Conservation (phyloP, 1,284 basidiomycete species). For the Veloboletus limbatus region DNA sequence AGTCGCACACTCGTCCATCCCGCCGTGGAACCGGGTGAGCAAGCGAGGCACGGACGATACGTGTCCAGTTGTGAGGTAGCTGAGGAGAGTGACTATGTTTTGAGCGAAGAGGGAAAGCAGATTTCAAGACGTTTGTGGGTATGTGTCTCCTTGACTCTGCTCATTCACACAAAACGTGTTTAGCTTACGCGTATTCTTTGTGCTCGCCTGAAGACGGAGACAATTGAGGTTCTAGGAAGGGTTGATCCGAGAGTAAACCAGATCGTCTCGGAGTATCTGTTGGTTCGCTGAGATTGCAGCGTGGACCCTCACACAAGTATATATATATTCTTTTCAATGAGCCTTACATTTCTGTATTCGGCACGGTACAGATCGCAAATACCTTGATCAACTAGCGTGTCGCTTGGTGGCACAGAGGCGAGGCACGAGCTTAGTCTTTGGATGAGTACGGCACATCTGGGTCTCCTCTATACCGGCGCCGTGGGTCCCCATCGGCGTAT, state of each 20-base stretch:
- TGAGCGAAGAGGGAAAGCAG: constrained; percentile 29
- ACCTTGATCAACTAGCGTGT: too few relatives aligned
- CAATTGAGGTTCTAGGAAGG: constrained; percentile 23
- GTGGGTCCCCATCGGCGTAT: too few relatives aligned
- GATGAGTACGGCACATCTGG: too few relatives aligned
- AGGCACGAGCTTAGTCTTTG: too few relatives aligned
- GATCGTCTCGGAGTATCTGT: constrained; percentile 24
- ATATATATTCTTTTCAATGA: too few relatives aligned
- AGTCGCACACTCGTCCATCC: constrained; percentile 31
- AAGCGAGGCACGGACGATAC: constrained; percentile 28
- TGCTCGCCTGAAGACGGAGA: constrained; percentile 20
- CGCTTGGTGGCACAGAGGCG: too few relatives aligned
- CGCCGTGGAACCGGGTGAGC: constrained; percentile 21
- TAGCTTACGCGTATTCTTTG: constrained; percentile 4
- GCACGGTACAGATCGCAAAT: too few relatives aligned
- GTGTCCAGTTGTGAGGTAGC: constrained; percentile 24
- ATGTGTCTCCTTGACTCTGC: background rate
- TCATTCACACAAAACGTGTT: background rate
- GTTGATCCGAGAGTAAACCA: constrained; percentile 29
- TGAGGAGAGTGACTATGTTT: constrained; percentile 27
- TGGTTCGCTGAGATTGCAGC: constrained; percentile 11
- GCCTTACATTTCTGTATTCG: too few relatives aligned
- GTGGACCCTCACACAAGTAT: background rate
- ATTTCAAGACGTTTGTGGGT: constrained; percentile 31
- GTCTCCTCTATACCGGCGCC: too few relatives aligned